Base-by-base conservation (phyloP, 192 early-diverging fungal species). In the Backusella psychrophila region DNA sequence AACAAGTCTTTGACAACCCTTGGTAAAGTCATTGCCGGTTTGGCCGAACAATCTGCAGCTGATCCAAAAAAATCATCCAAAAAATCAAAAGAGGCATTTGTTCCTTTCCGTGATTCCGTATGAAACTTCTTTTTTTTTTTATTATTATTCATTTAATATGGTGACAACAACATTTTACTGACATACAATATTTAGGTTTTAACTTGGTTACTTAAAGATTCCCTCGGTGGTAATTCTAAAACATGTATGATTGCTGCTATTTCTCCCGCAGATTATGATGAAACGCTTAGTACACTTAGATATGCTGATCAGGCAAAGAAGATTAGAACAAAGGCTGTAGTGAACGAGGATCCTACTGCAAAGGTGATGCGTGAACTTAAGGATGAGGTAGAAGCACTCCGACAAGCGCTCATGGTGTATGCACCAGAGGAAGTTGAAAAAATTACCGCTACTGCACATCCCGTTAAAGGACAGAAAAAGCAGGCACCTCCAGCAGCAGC, bases 51-150 rank as follows among this genome's bases (percentile, higher is more conserved):
- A 29, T 31, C 68, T 11, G 49, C 66, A 11, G 44, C 52, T 23
- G 77, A 79, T 49, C 86, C 85, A 38, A 75, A 71, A 15, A 85
- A 81, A 34, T 85, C 87, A 49, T 66, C 41, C 11, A 70, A 86
- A 80, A 35, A 78, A 63, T 19, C 78, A 36, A 80, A 73, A 44
- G 86, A 88, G 66, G 36, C 74, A 14, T 94, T 91, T 81, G 88
- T 98, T n/a, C 95, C 96, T 3, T 98, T 97, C 81, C 88, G 97
- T 33, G 97, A 98, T 81, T 97, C 96, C 23, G 93, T 93, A 82
- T 69, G 82, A 34, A 36, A 80, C 12, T n/a, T 49, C 17, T 15
- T 34, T 65, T 38, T 65, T 33, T 68, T 12, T 21, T 66, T 17
- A n/a, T n/a, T n/a, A n/a, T 31, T 26, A 39, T n/a, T 35, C 7